Base-by-base conservation (phyloP, 441 rosid genomes). In the Populus hybrid region DNA sequence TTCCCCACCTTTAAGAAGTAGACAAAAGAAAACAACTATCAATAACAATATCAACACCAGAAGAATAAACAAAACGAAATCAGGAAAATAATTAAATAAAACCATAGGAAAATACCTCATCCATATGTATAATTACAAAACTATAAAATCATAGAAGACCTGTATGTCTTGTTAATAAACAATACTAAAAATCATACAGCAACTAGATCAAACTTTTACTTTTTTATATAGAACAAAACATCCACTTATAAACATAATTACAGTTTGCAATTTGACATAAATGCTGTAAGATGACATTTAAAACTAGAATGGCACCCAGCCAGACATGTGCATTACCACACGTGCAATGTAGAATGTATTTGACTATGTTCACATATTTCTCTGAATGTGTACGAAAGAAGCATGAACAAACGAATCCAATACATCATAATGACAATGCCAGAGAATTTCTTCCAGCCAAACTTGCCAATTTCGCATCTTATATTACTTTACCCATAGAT, bases 1-100 rank as follows among this genome's bases (percentile, higher is more conserved):
- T 86, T 97, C 99, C 36, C 99, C 99, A 70, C 99, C 99, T 96
- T 74, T 77, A 42, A 78, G 50, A 69, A 72, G 82, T 65, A 66
- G 26, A 76, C n/a, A 70, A 59, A 80, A 75, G 8, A 6, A 46
- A 23, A 72, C 42, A 73, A 34, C 64, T 1, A 73, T 67, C n/a
- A 77, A 70, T 18, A 30, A 70, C 61, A 75, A 73, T 40, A 72
- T 54, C 70, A 81, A 76, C 18, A 64, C 40, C 65, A 77, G 30
- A 78, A 40, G 32, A 36, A 30, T 67, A 66, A 18, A 23, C 34
- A 10, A 50, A 76, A 64, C 5, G 20, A 75, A 18, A 70, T 71
- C 32, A 10, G 10, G 36, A 34, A 59, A 32, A 14, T 9, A 38
- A 68, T n/a, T 10, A 61, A 23, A 21, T 10, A 18, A 40, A 67